These are phyloP conservation scores for Colletotrichum tabaci DNA, from an alignment of 2,329 filamentous ascomycete species.

Conservation along the genomic window DNA sequence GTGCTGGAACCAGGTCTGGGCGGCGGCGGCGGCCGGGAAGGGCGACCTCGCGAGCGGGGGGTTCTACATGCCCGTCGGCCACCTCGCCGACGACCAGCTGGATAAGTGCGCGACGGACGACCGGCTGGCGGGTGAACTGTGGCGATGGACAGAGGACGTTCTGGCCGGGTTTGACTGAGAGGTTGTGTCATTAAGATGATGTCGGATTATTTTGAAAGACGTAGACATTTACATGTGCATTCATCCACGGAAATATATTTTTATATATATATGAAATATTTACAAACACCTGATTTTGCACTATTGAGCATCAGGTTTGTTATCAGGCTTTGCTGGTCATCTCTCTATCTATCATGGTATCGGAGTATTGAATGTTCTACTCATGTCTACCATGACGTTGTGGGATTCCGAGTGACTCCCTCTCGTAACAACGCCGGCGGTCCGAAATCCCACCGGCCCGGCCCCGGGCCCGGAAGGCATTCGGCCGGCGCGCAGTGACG, in stretches of 20 bases:
- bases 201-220: too few species aligned
- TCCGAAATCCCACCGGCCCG: neutral
- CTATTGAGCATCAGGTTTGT: too few species aligned
- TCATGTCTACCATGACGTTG: neutral
- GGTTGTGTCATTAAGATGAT: neutral
- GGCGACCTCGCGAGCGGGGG: constrained; percentile 44
- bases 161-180: constrained; percentile 19
- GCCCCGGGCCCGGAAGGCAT: constrained; percentile 7
- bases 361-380: neutral
- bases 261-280: too few species aligned
- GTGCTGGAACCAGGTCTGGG: constrained; percentile 52
- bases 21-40: constrained; percentile 45
- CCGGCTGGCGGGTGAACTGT: constrained; percentile 53
- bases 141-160: constrained; percentile 55
- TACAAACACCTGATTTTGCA: too few species aligned
- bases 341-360: too few species aligned
- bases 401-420: neutral
- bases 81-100: constrained; percentile 43
- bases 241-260: too few species aligned
- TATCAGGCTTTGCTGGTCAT: too few species aligned
- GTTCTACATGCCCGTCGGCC: constrained; percentile 50
- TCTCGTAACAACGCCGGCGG: neutral
- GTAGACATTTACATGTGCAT: too few species aligned
- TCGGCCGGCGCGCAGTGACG: neutral
- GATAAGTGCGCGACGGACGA: constrained; percentile 46